Evolutionary conservation across 1,284 basidiomycete genomes (phyloP), one percentile per base, ranked within the genome.

Genomic region (Cryptococcus sp.): DNA sequence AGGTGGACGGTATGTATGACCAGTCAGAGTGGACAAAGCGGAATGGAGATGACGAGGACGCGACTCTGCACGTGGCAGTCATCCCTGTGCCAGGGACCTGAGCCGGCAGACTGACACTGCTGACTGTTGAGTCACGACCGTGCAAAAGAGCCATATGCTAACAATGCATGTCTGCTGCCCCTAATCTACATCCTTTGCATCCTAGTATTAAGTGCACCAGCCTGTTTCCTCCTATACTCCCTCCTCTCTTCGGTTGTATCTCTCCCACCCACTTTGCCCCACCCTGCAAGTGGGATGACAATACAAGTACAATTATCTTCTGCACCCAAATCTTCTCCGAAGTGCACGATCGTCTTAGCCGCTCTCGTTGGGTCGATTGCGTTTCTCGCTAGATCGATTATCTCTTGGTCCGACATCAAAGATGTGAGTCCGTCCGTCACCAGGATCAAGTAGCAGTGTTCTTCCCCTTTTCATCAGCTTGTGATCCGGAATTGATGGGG

Each of bases 241-340:
- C 92, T 78, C 48, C 93, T 77, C 40, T 85, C 85, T 57, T 83
- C 83, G 0, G 92, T 97, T 56, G 79, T 78, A 69, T 98, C 94
- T 44, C 56, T 61, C 7, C 75, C 92, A 18, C 78, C 78, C 1
- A 89, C 80, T 54, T 84, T 82, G 2, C 87, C 89, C 94, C 94
- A 98, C 9, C 92, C 92, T 9, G 86, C 82, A 7, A 98, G 81
- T 4, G 94, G 94, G 11, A 98, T 82, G n/a, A 97, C 88, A 46
- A 98, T 80, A 11, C 84, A 89, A 1, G 92, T 96, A 46, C 86
- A 83, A 70, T 98, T 98, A 69, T 98, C 94, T 58, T 89, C 86
- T 25, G 87, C 85, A 42, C 86, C 92, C 46, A 98, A 77, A 63
- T 93, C 88, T 72, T 98, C 89, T 0, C 91, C 88, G 66, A 92